A percentile compares a stretch with the other conserved stretches of the same genome.
phyloP scores from a whole-genome alignment of 2,329 filamentous ascomycete species.

The Aspergillus jensenii region DNA sequence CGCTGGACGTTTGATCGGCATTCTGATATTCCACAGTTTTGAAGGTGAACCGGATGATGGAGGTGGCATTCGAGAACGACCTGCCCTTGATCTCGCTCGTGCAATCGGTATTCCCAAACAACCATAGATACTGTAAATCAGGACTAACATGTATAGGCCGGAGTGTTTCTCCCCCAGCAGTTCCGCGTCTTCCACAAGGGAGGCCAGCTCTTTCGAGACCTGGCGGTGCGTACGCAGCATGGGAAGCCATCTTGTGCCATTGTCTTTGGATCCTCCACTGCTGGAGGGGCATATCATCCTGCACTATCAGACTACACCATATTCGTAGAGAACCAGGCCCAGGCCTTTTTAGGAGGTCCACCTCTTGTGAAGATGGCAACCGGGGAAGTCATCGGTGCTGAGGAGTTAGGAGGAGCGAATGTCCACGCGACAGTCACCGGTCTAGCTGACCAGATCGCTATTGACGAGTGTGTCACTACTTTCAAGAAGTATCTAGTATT shows the following conservation, averaged over 20 bases:
- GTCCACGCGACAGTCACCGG: constrained; percentile 44
- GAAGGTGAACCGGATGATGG: constrained; percentile 40
- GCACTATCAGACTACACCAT: constrained; percentile 46
- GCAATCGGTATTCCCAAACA: constrained; percentile 28
- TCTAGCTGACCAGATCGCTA: constrained; percentile 45
- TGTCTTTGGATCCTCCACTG: constrained; percentile 48
- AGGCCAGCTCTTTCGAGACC: constrained; percentile 44
- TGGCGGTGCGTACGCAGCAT: constrained; percentile 39
- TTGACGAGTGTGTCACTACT: constrained; percentile 36
- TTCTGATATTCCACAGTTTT: constrained; percentile 14
- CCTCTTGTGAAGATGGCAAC: constrained; percentile 51
- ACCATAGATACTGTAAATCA: not conserved
- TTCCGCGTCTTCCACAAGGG: constrained; percentile 48
- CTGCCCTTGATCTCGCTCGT: constrained; percentile 42
- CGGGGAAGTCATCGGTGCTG: constrained; percentile 43
- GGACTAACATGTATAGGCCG: constrained; percentile 26
- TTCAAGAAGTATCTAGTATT: not conserved
- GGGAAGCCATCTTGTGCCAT: constrained; percentile 44
- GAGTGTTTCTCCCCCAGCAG: constrained; percentile 46
- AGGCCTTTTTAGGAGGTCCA: constrained; percentile 47
- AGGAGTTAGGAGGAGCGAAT: constrained; percentile 44
- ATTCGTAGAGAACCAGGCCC: constrained; percentile 45
- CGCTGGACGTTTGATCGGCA: not conserved
- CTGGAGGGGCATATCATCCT: constrained; percentile 44
- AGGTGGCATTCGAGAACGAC: constrained; percentile 42